Base-by-base conservation (phyloP, 2,329 filamentous ascomycete species). In the Orbilia javanica region DNA sequence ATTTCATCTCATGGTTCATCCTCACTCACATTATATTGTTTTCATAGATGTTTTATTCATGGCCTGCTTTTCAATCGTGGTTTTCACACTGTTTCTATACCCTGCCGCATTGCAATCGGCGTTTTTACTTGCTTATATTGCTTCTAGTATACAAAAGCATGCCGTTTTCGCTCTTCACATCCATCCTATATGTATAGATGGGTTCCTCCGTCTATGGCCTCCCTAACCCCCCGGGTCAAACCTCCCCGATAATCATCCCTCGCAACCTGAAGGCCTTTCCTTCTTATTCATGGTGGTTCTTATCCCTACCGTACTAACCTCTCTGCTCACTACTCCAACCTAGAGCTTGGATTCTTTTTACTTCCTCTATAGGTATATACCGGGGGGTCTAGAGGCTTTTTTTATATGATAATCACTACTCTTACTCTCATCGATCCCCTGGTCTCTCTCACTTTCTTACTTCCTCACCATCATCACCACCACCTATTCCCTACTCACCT, bases 71-170 rank as follows among this genome's bases (percentile, higher is more conserved):
- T 15, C n/a, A n/a, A n/a, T 57, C 15, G 7, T 11, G 42, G 15
- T 52, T 15, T 34, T 48, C 15, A 31, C 29, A 31, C 55, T 42
- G 6, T 52, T 39, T n/a, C 5, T 50, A 62, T 71, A 42, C 34
- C 50, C 52, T 69, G 39, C 29, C 31, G 67, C 67, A 71, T 71
- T 53, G 67, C 67, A 42, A 36, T 52, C 67, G 67, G 67, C 63
- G 67, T 71, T 71, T 53, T 11, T 48, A 39, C 27, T 39, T 52
- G 7, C 15, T 31, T 34, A 3, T 69, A 13, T 18, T 53, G n/a
- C 10, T 42, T 25, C 6, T 67, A 27, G 15, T 44, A 8, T 5
- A 44, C n/a, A 42, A 50, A 42, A 29, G 11, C 55, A 42, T 60
- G 18, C 31, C n/a, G 34, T 20, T 27, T 25, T 15, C 42, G 5